Percentiles rank a stretch among this genome's conserved stretches.
phyloP scores from a whole-genome alignment of 2,329 filamentous ascomycete species.

The Colletotrichum theobromicola region DNA sequence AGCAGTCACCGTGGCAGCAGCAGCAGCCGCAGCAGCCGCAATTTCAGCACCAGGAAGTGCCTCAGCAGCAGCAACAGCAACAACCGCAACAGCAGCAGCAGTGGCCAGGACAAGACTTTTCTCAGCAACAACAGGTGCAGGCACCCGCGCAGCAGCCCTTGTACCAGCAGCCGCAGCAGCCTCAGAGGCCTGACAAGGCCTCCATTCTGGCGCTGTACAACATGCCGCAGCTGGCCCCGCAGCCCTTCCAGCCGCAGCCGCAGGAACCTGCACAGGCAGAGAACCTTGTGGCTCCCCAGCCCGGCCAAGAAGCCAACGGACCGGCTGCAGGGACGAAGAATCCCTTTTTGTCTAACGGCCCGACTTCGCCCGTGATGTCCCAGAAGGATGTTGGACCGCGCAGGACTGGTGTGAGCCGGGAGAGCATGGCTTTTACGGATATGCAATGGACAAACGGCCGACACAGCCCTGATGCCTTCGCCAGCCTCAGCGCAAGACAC shows the following conservation, averaged over 20 bases:
- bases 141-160: conserved; percentile 32
- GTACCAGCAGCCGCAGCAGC: conserved; percentile 35
- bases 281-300: conserved; percentile 19
- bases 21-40: conserved; percentile 27
- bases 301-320: neutral
- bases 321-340: conserved; percentile 55
- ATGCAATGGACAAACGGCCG: conserved; percentile 72
- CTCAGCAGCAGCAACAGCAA: conserved; percentile 34
- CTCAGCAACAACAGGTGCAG: conserved; percentile 28
- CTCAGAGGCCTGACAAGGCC: conserved; percentile 67
- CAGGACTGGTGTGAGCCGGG: conserved; percentile 62
- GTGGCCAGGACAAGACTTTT: conserved; percentile 30
- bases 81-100: conserved; percentile 33
- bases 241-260: conserved; percentile 31
- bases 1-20: conserved; percentile 24
- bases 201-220: conserved; percentile 80
- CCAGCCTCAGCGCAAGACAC: conserved; percentile 71
- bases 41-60: conserved; percentile 44
- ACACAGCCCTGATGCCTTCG: conserved; percentile 82
- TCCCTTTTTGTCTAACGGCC: conserved; percentile 54
- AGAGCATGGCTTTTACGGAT: conserved; percentile 71
- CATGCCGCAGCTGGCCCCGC: conserved; percentile 58
- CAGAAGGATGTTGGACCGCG: conserved; percentile 21
- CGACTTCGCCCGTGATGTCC: conserved; percentile 20
- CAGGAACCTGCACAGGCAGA: conserved; percentile 10